Conservation (phyloP, 2,329 filamentous ascomycete genomes). For the Zopfia rhizophila region DNA sequence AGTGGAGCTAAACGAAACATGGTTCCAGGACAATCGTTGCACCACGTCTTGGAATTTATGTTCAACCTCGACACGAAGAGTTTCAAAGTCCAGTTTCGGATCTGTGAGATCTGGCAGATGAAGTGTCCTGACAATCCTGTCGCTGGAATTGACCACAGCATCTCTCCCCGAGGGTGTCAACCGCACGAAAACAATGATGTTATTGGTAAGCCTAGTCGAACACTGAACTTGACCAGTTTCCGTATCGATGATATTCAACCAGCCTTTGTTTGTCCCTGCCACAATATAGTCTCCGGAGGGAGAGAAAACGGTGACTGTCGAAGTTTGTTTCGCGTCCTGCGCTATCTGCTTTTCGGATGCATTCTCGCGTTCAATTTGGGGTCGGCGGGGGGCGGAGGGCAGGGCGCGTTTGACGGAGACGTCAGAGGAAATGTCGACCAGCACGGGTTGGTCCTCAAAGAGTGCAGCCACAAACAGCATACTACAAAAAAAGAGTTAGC, state of each 20-base stretch:
- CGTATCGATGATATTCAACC: constrained; percentile 93
- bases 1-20: constrained; percentile 92
- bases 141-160: constrained; percentile 90
- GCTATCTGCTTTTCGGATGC: constrained; percentile 86
- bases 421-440: constrained; percentile 80
- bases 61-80: constrained; percentile 88
- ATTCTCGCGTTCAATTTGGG: constrained; percentile 75
- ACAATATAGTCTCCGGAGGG: constrained; percentile 87
- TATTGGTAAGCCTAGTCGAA: constrained; percentile 86
- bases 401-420: constrained; percentile 79
- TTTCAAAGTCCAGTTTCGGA: constrained; percentile 79
- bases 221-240: constrained; percentile 84
- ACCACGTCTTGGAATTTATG: constrained; percentile 99
- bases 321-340: constrained; percentile 93
- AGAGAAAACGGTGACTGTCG: constrained; percentile 91
- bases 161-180: constrained; percentile 86
- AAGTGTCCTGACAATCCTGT: constrained; percentile 94
- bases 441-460: constrained; percentile 90
- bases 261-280: constrained; percentile 93
- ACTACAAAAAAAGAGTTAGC: constrained; percentile 56
- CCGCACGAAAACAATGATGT: constrained; percentile 87
- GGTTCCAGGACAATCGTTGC: constrained; percentile 94
- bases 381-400: constrained; percentile 82
- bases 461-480: constrained; percentile 88
- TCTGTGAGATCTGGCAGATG: constrained; percentile 78